These are phyloP conservation scores for Monosporascus cannonballus DNA, from an alignment of 2,329 filamentous ascomycete genomes.

Conservation along the genomic window DNA sequence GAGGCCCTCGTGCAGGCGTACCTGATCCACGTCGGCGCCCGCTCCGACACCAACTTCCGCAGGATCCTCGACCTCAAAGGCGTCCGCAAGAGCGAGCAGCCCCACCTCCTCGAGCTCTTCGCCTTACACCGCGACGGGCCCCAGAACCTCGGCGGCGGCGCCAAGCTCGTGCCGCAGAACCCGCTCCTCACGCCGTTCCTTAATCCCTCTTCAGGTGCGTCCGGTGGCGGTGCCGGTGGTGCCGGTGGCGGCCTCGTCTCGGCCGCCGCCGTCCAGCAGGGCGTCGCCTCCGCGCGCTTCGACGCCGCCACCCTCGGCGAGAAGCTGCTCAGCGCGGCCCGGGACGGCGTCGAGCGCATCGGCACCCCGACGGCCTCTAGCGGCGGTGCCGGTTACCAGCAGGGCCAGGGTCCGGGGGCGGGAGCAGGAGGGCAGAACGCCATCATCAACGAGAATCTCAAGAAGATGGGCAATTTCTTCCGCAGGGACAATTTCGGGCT, in stretches of 20 bases:
- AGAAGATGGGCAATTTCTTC: constrained; percentile 96
- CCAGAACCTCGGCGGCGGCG: constrained; percentile 52
- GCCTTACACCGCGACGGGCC: constrained; percentile 70
- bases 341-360: constrained; percentile 75
- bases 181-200: constrained; percentile 66
- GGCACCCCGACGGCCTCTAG: constrained; percentile 45
- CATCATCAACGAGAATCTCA: constrained; percentile 85
- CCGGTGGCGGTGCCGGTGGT: constrained; percentile 24
- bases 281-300: constrained; percentile 45
- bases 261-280: constrained; percentile 24
- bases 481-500: constrained; percentile 76
- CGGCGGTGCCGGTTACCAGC: constrained; percentile 27
- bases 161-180: constrained; percentile 56
- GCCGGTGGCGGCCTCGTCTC: constrained; percentile 34
- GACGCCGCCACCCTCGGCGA: constrained; percentile 80
- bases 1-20: constrained; percentile 96
- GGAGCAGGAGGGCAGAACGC: constrained; percentile 33
- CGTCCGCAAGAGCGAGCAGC: constrained; percentile 76
- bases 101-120: constrained; percentile 81
- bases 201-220: constrained; percentile 25
- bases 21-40: constrained; percentile 92
- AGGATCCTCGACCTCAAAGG: constrained; percentile 96
- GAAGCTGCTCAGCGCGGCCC: constrained; percentile 79
- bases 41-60: constrained; percentile 88
- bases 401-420: constrained; percentile 12